These are phyloP conservation scores for Bipolaris victoriae DNA, from an alignment of 2,329 filamentous ascomycete genomes.

Conservation along the genomic window DNA sequence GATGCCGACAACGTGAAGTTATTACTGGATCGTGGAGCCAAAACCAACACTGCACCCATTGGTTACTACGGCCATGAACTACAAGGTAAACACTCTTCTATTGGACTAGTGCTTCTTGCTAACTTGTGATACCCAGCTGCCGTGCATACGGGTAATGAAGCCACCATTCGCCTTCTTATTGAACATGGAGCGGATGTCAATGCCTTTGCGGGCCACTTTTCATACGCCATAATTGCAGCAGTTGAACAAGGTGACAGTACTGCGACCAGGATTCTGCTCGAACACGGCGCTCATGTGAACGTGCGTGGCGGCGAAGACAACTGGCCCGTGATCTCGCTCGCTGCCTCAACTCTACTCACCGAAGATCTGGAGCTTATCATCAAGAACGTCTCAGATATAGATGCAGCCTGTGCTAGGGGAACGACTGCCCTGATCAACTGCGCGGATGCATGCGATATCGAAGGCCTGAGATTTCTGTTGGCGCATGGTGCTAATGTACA, in stretches of 20 bases:
- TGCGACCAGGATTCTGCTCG: constrained; percentile 21
- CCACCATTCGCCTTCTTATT: constrained; percentile 27
- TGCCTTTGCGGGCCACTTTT: constrained; percentile 23
- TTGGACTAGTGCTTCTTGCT: not conserved
- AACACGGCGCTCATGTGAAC: constrained; percentile 29
- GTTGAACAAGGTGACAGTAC: constrained; percentile 21
- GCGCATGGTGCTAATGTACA: constrained; percentile 24
- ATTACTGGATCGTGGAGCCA: constrained; percentile 29
- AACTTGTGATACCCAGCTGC: constrained; percentile 10
- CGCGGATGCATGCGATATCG: constrained; percentile 20
- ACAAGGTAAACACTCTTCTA: constrained; percentile 9
- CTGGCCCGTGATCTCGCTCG: constrained; percentile 24
- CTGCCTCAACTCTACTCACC: constrained; percentile 20
- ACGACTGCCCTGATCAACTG: constrained; percentile 31
- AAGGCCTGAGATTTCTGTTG: constrained; percentile 24
- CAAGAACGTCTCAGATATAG: constrained; percentile 28
- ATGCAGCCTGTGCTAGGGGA: constrained; percentile 25
- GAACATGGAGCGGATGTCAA: constrained; percentile 29
- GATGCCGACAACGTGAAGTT: constrained; percentile 28
- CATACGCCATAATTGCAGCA: constrained; percentile 28
- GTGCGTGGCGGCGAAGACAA: constrained; percentile 30
- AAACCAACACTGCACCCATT: constrained; percentile 26
- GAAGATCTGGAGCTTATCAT: constrained; percentile 25
- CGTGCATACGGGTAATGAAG: constrained; percentile 21
- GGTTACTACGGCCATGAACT: constrained; percentile 29